These are phyloP conservation scores for Prunus davidiana DNA, from an alignment of 306 rosid species.

Conservation along the genomic window DNA sequence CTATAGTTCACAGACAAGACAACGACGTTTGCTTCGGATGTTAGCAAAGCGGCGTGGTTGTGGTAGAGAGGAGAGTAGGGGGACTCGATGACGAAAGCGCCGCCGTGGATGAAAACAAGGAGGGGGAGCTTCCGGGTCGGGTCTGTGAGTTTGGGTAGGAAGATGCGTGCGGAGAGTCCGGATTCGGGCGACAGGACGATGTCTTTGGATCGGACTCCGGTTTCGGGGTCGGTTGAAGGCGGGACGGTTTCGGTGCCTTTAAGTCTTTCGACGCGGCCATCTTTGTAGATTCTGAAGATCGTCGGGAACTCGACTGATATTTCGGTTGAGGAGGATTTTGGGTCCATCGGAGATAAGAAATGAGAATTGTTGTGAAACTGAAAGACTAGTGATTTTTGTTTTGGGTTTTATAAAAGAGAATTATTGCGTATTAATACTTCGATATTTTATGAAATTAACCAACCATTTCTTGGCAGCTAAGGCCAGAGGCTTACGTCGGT, in stretches of 20 bases:
- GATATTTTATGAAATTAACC: too few species aligned
- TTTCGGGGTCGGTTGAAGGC: constrained; percentile 28
- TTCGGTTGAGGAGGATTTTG: too few species aligned
- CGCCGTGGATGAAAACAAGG: constrained; percentile 41
- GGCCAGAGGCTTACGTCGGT: too few species aligned
- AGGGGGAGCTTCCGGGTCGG: constrained; percentile 30
- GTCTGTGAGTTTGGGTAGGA: constrained; percentile 19
- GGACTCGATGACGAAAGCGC: constrained; percentile 34
- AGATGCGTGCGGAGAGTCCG: constrained; percentile 29
- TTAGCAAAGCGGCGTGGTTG: constrained; percentile 7
- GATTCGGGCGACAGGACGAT: constrained; percentile 27
- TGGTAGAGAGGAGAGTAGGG: constrained; percentile 21
- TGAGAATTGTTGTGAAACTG: too few species aligned
- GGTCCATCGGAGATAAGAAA: too few species aligned
- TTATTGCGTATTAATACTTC: too few species aligned
- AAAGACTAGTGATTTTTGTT: too few species aligned
- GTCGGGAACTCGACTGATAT: too few species aligned
- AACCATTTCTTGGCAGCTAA: too few species aligned
- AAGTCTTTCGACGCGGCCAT: constrained; percentile 25
- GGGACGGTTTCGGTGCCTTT: constrained; percentile 20
- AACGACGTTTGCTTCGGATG: constrained; percentile 25
- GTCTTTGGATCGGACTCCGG: constrained; percentile 43
- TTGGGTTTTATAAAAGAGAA: too few species aligned
- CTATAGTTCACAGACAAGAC: constrained; percentile 27
- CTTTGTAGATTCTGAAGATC: constrained; percentile 25